Evolutionary conservation across 352 stramenopile genomes (phyloP), one percentile per base, ranked within the genome.

Genomic region (Phytophthora pseudosyringae): DNA sequence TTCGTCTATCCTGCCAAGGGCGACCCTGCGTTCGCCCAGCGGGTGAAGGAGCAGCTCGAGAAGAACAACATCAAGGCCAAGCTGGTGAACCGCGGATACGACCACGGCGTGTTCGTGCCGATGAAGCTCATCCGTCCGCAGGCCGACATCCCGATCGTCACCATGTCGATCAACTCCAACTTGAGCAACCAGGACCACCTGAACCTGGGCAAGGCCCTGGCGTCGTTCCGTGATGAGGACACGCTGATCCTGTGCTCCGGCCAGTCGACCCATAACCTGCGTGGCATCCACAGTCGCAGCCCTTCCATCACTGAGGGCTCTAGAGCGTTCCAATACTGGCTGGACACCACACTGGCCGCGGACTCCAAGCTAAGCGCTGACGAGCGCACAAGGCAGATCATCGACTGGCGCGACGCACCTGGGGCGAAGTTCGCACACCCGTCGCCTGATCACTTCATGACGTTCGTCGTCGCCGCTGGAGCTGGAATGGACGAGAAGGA

Each of bases 91-190:
- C 78, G 92, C 18, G 89, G 89, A 0, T 96, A 84, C 52, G 93
- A 98, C 75, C 93, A 98, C 76, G 93, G 93, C 18, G 80, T 94
- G 11, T 98, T 98, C 68, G 80, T 98, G 16, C 91, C 93, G 2
- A 72, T 98, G 49, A 83, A 87, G 47, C 51, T 97, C 21, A 94
- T 97, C 66, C 92, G 86, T 45, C 89, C 91, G 0, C 64, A 94
- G 26, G 90, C 85, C 0, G 78, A 97, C 48, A 86, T 98, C 33
- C 93, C 93, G 0, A 81, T 98, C 13, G 86, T 97, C 13, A 81
- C 75, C 41, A 64, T 97, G 38, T 95, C 81, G 26, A 73, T 97
- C 36, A 73, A 81, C 39, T 55, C 40, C 1, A 40, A 86, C 10
- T 64, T 90, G 32, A 67, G 71, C 46, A 60, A 76, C 3, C 50